These are phyloP conservation scores for Rhodomyrtus psidioides DNA, from an alignment of 441 rosid species.

Conservation along the genomic window DNA sequence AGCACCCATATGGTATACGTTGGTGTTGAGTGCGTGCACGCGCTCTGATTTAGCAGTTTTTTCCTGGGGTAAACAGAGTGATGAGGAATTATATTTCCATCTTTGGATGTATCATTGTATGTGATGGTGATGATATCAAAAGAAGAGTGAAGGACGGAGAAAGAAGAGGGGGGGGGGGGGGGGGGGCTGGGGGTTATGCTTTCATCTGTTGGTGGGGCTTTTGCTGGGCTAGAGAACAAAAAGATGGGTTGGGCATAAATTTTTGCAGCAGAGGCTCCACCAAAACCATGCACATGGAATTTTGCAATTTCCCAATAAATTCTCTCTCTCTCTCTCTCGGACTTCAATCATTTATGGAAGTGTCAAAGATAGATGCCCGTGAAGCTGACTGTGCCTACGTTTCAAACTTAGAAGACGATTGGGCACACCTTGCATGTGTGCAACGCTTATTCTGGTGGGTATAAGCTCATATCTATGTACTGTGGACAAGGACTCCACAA, in stretches of 20 bases:
- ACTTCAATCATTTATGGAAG: constrained; percentile 16
- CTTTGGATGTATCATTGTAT: neutral
- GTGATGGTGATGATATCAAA: neutral
- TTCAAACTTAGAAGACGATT: neutral
- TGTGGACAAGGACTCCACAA: neutral
- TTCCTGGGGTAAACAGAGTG: neutral
- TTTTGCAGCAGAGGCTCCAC: constrained; percentile 16
- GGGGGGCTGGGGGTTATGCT: no score
- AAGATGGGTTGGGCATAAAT: constrained; percentile 26
- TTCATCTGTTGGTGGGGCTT: neutral
- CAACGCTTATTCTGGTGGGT: neutral
- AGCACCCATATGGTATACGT: neutral
- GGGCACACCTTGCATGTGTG: neutral
- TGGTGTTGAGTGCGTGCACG: neutral
- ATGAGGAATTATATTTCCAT: neutral
- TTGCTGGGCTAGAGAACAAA: constrained; percentile 4
- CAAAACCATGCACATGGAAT: neutral
- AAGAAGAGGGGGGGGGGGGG: neutral
- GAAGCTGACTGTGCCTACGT: constrained; percentile 2
- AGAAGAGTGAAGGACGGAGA: neutral
- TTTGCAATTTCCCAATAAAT: neutral
- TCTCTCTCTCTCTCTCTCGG: neutral
- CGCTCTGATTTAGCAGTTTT: neutral
- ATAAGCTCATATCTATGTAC: neutral
- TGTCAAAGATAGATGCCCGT: constrained; percentile 17